Evolutionary conservation across 306 rosid species (phyloP), one percentile per base, ranked within the genome.

Genomic region (Vigna unguiculata): DNA sequence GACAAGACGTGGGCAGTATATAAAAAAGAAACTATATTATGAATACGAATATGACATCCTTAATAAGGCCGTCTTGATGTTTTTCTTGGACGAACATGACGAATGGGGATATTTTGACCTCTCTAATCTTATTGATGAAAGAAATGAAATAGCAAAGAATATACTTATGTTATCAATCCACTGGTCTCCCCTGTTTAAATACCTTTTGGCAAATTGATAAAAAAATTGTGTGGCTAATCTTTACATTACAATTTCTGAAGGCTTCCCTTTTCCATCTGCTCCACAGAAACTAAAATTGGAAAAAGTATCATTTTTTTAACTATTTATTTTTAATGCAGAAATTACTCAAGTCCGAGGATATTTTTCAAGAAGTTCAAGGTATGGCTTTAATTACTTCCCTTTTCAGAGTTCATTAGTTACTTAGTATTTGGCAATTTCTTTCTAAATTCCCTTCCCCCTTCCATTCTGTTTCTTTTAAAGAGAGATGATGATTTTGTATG

Each of bases 291-390:
- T 6, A 3, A 14, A 61, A 30, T 25, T 8, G 34, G 1, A 4
- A 32, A 48, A 19, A 0, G 1, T 4, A 41, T 22, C 28, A 20
- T 32, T 65, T 47, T 61, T 63, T 62, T 70, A 74, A 20, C 65
- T 34, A 60, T 15, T 36, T 24, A 10, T 80, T 60, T 59, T 71
- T 7, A 36, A 22, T 83, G 90, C 93, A 93, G 98, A 69, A 83
- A 68, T 16, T 66, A 71, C 53, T 54, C 45, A 73, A 81, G 80
- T 60, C 80, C 60, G 86, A 76, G 74, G 86, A 78, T 66, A 24
- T 53, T 41, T 77, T 63, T 55, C 81, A 81, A 54, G 79, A 78
- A 58, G 64, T 53, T 72, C 87, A 87, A 85, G 94, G 97, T 91
- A 82, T 68, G 78, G 16, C 41, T 63, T 21, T 82, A 72, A 34